Evolutionary conservation across 2,329 filamentous ascomycete species (phyloP), one percentile per base, ranked within the genome.

Genomic region (Mollisia scopiformis): DNA sequence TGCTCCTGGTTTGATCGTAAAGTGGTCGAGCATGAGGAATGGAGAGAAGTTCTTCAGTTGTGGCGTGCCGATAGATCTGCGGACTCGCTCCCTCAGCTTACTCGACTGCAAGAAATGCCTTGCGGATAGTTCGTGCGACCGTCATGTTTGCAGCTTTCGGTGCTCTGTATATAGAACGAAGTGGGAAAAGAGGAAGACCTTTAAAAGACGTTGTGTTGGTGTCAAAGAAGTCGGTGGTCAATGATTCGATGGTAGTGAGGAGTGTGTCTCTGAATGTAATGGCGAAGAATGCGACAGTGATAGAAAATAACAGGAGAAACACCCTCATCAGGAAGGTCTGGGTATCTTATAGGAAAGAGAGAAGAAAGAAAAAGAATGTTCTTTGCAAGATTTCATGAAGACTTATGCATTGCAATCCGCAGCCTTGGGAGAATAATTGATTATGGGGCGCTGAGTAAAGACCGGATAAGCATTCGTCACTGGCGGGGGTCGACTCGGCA

Each of bases 1-100:
- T 10, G 93, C 90, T 61, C 91, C 92, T 1, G 88, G 87, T 56
- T 86, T 84, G 69, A 95, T 86, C 57, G 82, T 85, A 80, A 97
- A 97, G 79, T 97, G 91, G 74, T 98, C 94, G 50, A 97, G 90
- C 93, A 98, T 97, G 47, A 97, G 83, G 78, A 98, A 97, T 0
- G 94, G 95, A 14, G 88, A 91, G 76, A 98, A 89, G 80, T 96
- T 92, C 72, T 88, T 87, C 23, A 98, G 83, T 67, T 90, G 84
- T 5, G 90, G 84, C 1, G 92, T 96, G 68, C 94, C 94, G 67
- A 98, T 91, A 43, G 91, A 93, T 61, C 94, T 88, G 65, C 94
- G 87, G 14, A 98, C 94, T 64, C 88, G 88, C 92, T 46, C 94
- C 94, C 76, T 98, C 94, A 28, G 91, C 81, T 76, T 96, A 91